phyloP scores from a whole-genome alignment of 345 rosid species.

The Anastatica hierochuntica region DNA sequence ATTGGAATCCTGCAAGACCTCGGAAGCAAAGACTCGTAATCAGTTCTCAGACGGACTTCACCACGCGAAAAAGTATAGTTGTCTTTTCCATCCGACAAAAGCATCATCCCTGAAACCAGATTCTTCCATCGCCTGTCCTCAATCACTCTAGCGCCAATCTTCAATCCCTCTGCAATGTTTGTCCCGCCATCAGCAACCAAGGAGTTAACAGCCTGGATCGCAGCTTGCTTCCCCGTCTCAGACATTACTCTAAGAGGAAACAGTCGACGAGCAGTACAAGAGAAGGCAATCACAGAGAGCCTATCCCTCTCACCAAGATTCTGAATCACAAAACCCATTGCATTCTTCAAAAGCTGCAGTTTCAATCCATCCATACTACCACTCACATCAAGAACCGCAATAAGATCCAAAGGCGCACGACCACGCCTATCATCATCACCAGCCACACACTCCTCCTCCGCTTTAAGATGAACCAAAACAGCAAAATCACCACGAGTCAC shows the following conservation, averaged over 20 bases:
- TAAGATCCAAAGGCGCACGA: constrained; percentile 81
- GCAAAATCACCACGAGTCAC: constrained; percentile 47
- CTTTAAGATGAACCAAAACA: constrained; percentile 76
- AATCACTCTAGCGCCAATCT: constrained; percentile 67
- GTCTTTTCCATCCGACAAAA: constrained; percentile 88
- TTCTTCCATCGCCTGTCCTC: constrained; percentile 66
- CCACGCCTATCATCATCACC: constrained; percentile 20
- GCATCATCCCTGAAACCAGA: constrained; percentile 68
- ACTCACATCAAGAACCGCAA: constrained; percentile 89
- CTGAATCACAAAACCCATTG: constrained; percentile 85
- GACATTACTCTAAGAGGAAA: constrained; percentile 72
- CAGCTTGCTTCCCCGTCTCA: constrained; percentile 57
- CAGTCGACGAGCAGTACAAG: constrained; percentile 63
- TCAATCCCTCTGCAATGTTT: constrained; percentile 82
- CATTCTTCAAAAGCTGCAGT: constrained; percentile 69
- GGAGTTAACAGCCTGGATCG: constrained; percentile 66
- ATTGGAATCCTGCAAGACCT: constrained; percentile 49
- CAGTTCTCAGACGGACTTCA: constrained; percentile 24
- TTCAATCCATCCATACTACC: constrained; percentile 92
- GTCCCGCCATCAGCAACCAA: constrained; percentile 74
- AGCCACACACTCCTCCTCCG: constrained; percentile 42
- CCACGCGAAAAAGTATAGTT: constrained; percentile 38
- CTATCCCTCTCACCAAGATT: constrained; percentile 78
- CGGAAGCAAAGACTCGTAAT: constrained; percentile 53
- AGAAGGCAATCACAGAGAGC: constrained; percentile 83